Percentiles rank a stretch among this genome's conserved stretches.
Evolutionary conservation across 2,329 filamentous ascomycete genomes (phyloP).

Genomic region (Epichloe aotearoae): DNA sequence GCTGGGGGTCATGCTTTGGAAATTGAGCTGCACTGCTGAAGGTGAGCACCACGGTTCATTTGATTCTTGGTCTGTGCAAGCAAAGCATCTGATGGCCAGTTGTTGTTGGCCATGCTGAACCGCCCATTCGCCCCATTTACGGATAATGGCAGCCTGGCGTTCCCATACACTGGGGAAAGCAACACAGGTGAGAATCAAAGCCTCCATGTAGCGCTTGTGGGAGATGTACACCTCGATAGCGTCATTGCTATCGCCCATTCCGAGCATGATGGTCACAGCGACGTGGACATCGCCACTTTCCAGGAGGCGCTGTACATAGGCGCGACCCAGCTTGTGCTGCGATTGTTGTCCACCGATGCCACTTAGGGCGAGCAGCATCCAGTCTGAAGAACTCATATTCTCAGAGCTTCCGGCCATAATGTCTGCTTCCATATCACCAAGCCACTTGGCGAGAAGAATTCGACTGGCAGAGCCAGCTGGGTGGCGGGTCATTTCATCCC

Average conservation of each 20-base stretch:
- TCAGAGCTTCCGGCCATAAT: slow-evolving; percentile 68
- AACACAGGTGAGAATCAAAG: slow-evolving; percentile 74
- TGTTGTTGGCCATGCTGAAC: slow-evolving; percentile 79
- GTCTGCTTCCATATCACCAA: slow-evolving; percentile 73
- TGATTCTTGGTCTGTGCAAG: slow-evolving; percentile 76
- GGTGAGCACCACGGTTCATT: slow-evolving; percentile 83
- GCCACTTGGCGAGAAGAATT: slow-evolving; percentile 82
- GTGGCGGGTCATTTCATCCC: slow-evolving; percentile 72
- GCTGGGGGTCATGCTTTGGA: slow-evolving; percentile 38
- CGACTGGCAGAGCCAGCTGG: slow-evolving; percentile 59
- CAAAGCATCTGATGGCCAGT: slow-evolving; percentile 83
- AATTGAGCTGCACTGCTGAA: slow-evolving; percentile 50
- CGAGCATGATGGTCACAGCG: slow-evolving; percentile 82
- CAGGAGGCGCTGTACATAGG: slow-evolving; percentile 80
- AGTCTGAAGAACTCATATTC: slow-evolving; percentile 86
- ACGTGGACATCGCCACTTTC: slow-evolving; percentile 86
- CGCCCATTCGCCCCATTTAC: slow-evolving; percentile 90
- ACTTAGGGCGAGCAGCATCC: slow-evolving; percentile 90
- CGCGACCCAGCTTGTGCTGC: slow-evolving; percentile 79
- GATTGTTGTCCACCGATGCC: slow-evolving; percentile 65
- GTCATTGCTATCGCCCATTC: slow-evolving; percentile 83
- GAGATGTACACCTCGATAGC: slow-evolving; percentile 95
- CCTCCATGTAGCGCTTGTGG: slow-evolving; percentile 84
- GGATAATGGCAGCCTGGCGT: slow-evolving; percentile 71
- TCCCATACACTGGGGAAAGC: slow-evolving; percentile 81